Evolutionary conservation across 148 eudicot genomes (phyloP).

Genomic region (Heliamphora exappendiculata): DNA sequence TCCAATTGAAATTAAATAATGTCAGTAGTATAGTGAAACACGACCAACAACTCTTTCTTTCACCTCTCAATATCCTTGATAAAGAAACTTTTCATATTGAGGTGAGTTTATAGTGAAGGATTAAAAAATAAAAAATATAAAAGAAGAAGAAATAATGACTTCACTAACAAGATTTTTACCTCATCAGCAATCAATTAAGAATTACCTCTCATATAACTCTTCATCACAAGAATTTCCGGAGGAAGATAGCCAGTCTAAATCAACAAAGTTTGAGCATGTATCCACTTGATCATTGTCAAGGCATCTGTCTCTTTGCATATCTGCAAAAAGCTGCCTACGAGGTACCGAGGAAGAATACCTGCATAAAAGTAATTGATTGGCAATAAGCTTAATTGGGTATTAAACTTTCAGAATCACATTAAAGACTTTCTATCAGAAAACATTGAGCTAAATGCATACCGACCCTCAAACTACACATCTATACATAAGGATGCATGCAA

Average conservation of each 20-base stretch:
- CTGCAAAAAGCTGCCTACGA: constrained; percentile 48
- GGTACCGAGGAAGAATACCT: constrained; percentile 49
- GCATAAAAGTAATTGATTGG: constrained; percentile 6
- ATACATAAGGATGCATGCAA: neutral
- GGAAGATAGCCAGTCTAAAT: constrained; percentile 87
- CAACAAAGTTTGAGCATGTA: constrained; percentile 81
- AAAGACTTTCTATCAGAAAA: constrained; percentile 12
- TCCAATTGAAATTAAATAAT: neutral
- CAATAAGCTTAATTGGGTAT: neutral
- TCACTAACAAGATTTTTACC: neutral
- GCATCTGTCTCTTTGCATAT: constrained; percentile 49
- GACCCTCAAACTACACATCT: neutral
- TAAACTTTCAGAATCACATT: neutral
- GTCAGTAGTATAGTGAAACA: neutral
- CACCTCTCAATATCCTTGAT: neutral
- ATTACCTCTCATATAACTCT: constrained; percentile 68
- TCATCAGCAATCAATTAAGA: constrained; percentile 5
- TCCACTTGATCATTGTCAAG: constrained; percentile 49
- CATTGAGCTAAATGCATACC: neutral
- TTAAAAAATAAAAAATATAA: neutral
- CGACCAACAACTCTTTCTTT: neutral
- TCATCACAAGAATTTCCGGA: constrained; percentile 82
- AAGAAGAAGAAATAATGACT: neutral
- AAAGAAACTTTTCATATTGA: neutral
- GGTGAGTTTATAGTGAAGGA: neutral